A percentile compares a stretch with the other conserved stretches of the same genome.
phyloP scores from a whole-genome alignment of 2,329 filamentous ascomycete genomes.

The Fonsecaea multimorphosa region DNA sequence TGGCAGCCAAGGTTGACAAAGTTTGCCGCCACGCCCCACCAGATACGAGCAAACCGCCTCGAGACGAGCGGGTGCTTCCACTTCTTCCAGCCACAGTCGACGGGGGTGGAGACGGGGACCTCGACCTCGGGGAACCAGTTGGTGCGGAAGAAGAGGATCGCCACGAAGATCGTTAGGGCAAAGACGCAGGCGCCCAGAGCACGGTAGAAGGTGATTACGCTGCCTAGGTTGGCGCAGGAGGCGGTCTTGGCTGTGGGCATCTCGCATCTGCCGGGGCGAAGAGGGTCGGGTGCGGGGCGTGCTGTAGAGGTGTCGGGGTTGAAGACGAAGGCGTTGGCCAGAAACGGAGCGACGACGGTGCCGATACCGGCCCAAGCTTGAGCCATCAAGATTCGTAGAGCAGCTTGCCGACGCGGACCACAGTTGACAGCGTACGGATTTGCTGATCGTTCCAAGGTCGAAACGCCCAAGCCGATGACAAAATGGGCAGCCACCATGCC shows the following conservation, averaged over 20 bases:
- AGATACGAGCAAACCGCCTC: constrained; percentile 72
- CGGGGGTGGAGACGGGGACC: constrained; percentile 63
- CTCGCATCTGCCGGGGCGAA: constrained; percentile 31
- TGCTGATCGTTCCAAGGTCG: constrained; percentile 76
- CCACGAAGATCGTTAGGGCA: constrained; percentile 60
- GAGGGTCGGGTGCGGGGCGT: constrained; percentile 27
- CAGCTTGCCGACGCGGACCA: constrained; percentile 74
- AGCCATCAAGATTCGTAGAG: constrained; percentile 77
- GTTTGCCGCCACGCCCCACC: constrained; percentile 76
- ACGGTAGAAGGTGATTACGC: constrained; percentile 79
- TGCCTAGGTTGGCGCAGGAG: constrained; percentile 56
- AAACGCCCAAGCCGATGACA: constrained; percentile 74
- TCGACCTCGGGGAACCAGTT: constrained; percentile 75
- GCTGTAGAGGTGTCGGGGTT: constrained; percentile 43
- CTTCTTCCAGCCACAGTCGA: constrained; percentile 51
- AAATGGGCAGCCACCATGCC: constrained; percentile 58
- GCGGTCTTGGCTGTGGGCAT: constrained; percentile 52
- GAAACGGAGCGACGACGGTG: constrained; percentile 73
- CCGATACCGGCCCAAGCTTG: constrained; percentile 79
- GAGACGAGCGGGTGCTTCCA: constrained; percentile 38
- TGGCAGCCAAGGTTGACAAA: constrained; percentile 83
- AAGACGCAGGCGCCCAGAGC: constrained; percentile 75
- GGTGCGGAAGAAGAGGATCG: constrained; percentile 62
- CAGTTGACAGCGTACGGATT: constrained; percentile 79
- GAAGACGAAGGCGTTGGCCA: constrained; percentile 71